Conservation (phyloP, 805 yeast genomes). For the Suhomyces sp. region DNA sequence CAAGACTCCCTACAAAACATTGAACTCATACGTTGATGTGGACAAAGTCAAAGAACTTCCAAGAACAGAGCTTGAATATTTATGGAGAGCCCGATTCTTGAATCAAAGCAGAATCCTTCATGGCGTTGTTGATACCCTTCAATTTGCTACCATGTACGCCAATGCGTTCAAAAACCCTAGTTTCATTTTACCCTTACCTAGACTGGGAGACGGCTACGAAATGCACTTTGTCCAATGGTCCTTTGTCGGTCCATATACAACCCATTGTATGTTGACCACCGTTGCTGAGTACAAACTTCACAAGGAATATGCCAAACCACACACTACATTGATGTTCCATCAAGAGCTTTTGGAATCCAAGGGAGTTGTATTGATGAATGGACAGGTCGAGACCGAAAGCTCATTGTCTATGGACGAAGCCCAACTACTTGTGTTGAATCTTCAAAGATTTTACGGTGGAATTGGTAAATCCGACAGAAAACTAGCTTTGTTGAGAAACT, state of each 20-base stretch:
- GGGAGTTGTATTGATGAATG: constrained; percentile 78
- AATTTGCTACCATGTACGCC: constrained; percentile 61
- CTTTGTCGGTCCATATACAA: constrained; percentile 77
- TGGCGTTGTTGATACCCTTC: constrained; percentile 58
- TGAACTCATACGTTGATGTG: constrained; percentile 68
- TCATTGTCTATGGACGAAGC: constrained; percentile 71
- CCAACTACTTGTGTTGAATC: constrained; percentile 68
- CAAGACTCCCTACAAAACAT: constrained; percentile 61
- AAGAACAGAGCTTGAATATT: constrained; percentile 62
- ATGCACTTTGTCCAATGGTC: constrained; percentile 94
- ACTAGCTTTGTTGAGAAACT: constrained; percentile 57
- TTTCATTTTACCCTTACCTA: constrained; percentile 89
- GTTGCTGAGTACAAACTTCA: constrained; percentile 90
- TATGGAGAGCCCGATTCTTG: constrained; percentile 89
- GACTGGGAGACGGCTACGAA: constrained; percentile 59
- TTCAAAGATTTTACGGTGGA: constrained; percentile 84
- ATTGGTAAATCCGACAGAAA: constrained; percentile 49
- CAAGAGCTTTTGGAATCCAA: constrained; percentile 64
- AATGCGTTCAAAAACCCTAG: constrained; percentile 74
- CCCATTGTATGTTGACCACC: constrained; percentile 88
- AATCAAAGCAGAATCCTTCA: constrained; percentile 56
- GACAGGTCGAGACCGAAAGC: constrained; percentile 71
- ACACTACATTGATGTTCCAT: constrained; percentile 87
- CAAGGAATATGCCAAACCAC: constrained; percentile 90
- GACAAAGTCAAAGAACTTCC: constrained; percentile 61